These are phyloP conservation scores for Hamigera avellanea DNA, from an alignment of 495 filamentous ascomycete species.

Conservation along the genomic window DNA sequence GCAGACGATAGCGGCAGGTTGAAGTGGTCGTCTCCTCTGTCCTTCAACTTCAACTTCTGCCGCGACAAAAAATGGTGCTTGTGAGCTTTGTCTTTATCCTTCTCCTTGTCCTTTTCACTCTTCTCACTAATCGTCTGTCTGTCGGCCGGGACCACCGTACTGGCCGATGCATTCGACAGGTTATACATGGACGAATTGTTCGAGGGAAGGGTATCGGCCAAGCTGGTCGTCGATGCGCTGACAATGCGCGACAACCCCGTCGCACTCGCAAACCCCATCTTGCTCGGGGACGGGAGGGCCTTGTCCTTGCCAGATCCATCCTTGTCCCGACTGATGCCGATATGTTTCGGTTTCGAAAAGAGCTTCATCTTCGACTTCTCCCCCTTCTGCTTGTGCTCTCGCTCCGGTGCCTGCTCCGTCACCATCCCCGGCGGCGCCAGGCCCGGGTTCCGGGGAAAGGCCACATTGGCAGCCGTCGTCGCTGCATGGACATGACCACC, in stretches of 20 bases:
- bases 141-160: conserved; percentile 51
- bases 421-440: conserved; percentile 41
- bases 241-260: conserved; percentile 47
- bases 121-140: conserved; percentile 16
- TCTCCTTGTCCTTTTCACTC: conserved; percentile 49
- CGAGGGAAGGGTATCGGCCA: conserved; percentile 52
- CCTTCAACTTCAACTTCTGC: conserved; percentile 83
- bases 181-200: conserved; percentile 67
- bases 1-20: conserved; percentile 76
- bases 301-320: conserved; percentile 48
- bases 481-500: conserved; percentile 60
- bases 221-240: conserved; percentile 67
- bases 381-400: conserved; percentile 54
- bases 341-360: conserved; percentile 80
- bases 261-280: conserved; percentile 51
- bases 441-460: conserved; percentile 61
- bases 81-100: conserved; percentile 45
- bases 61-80: conserved; percentile 79
- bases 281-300: conserved; percentile 70
- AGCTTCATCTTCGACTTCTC: conserved; percentile 88
- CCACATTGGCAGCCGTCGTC: conserved; percentile 73
- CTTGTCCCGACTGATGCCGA: conserved; percentile 62
- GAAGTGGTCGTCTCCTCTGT: conserved; percentile 63
- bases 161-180: conserved; percentile 70
- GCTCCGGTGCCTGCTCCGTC: conserved; percentile 27